These are phyloP conservation scores for Perkinsus olseni DNA, from an alignment of 169 alveolate genomes.

Conservation along the genomic window DNA sequence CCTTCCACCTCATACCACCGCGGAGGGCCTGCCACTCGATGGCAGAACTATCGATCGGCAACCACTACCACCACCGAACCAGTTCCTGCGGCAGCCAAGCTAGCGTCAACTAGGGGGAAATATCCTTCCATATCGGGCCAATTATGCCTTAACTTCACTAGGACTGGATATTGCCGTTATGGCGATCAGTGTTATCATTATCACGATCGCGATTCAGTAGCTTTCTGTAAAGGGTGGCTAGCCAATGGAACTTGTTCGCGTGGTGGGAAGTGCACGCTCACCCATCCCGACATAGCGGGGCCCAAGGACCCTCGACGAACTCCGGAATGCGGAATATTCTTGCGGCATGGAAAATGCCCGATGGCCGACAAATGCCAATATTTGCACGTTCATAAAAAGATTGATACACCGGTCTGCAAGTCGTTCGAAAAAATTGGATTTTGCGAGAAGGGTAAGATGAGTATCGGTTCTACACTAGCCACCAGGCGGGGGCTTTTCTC, in stretches of 20 bases:
- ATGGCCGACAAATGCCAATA: not conserved
- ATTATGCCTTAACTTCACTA: not conserved
- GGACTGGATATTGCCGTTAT: not conserved
- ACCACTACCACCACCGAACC: not conserved
- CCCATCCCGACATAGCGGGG: not conserved
- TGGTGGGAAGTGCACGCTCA: not conserved
- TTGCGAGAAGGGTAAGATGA: not conserved
- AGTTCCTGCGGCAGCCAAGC: not conserved
- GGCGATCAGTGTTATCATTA: not conserved
- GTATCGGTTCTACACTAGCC: not conserved
- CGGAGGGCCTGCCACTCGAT: not conserved
- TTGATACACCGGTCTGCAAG: not conserved
- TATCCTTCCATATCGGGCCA: not conserved
- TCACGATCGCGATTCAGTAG: not conserved
- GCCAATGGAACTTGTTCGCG: not conserved
- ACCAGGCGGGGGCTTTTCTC: not conserved
- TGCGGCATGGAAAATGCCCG: not conserved
- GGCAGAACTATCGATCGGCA: not conserved
- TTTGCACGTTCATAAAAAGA: not conserved
- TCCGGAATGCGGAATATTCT: not conserved
- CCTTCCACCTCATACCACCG: too few relatives aligned
- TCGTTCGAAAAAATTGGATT: not conserved
- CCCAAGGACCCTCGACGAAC: not conserved
- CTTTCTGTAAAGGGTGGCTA: not conserved
- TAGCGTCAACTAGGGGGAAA: not conserved